A percentile compares a stretch with the other conserved stretches of the same genome.
Conservation (phyloP, 495 filamentous ascomycete genomes). For the Rhypophila decipiens region DNA sequence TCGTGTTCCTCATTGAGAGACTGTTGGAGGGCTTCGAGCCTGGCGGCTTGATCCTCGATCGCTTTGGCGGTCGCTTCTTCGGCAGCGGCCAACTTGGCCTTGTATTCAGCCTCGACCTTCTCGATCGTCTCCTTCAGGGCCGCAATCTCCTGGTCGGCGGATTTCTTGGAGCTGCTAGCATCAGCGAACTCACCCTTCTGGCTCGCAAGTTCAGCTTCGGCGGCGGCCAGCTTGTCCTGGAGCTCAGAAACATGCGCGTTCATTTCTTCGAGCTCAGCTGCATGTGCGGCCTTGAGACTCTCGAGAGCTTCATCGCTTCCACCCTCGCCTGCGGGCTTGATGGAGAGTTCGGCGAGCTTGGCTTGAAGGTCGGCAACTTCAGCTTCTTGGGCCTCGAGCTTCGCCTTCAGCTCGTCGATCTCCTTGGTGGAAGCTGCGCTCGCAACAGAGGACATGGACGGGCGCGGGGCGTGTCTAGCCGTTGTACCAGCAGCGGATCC, state of each 20-base stretch:
- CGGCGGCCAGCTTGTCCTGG: constrained; percentile 35
- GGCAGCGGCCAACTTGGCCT: constrained; percentile 27
- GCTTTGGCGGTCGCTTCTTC: constrained; percentile 25
- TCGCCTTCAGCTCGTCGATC: constrained; percentile 45
- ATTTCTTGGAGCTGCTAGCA: constrained; percentile 28
- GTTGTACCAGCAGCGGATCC: constrained; percentile 11
- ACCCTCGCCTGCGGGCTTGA: constrained; percentile 28
- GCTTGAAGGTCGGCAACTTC: constrained; percentile 44
- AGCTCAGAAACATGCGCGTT: constrained; percentile 34
- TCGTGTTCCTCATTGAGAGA: constrained; percentile 37
- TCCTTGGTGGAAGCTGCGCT: constrained; percentile 37
- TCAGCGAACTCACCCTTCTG: constrained; percentile 31
- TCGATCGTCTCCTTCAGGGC: constrained; percentile 37
- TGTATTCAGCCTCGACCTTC: constrained; percentile 31
- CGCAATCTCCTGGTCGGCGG: constrained; percentile 33
- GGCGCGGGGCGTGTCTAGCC: constrained; percentile 28
- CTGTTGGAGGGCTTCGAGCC: constrained; percentile 33
- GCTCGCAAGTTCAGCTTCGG: constrained; percentile 30
- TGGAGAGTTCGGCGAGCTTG: constrained; percentile 35
- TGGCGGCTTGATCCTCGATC: constrained; percentile 32
- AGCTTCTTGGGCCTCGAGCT: constrained; percentile 37
- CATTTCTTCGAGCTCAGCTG: constrained; percentile 37
- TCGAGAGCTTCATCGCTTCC: constrained; percentile 32
- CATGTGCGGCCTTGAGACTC: constrained; percentile 39
- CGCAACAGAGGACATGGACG: constrained; percentile 27